Percentiles rank a stretch among this genome's conserved stretches.
Conservation (phyloP, 306 rosid species). For the Inga oerstediana region DNA sequence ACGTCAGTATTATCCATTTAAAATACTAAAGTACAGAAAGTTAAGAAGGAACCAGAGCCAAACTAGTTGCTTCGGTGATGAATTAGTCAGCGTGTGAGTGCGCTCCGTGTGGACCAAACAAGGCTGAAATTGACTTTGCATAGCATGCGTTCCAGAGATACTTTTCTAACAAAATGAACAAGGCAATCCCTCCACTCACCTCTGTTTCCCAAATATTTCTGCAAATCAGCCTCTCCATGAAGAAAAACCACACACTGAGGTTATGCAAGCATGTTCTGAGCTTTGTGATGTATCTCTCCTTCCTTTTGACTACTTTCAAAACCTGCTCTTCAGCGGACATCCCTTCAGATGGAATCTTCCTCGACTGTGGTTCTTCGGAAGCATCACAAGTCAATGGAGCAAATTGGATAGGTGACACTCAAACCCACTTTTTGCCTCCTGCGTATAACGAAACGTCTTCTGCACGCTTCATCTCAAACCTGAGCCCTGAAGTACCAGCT, state of each 20-base stretch:
- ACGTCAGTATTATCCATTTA: not conserved
- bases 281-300: slow-evolving; percentile 8
- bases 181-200: not conserved
- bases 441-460: slow-evolving; percentile 30
- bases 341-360: slow-evolving; percentile 37
- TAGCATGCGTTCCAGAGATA: not conserved
- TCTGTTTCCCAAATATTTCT: not conserved
- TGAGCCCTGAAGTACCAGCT: not conserved
- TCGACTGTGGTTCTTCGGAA: slow-evolving; percentile 38
- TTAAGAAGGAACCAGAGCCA: not conserved
- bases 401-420: slow-evolving; percentile 43
- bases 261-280: slow-evolving; percentile 3
- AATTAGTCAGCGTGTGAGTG: not conserved
- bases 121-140: not conserved
- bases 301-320: slow-evolving; percentile 3
- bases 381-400: slow-evolving; percentile 38
- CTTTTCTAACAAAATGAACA: not conserved
- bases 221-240: slow-evolving; percentile 5
- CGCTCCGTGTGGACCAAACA: not conserved
- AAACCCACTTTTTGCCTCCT: slow-evolving; percentile 33
- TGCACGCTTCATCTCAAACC: slow-evolving; percentile 21
- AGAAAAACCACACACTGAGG: not conserved
- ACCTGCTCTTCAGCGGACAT: slow-evolving; percentile 21
- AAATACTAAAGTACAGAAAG: not conserved
- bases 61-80: not conserved